Evolutionary conservation across 1,139 yeast species (phyloP).

Genomic region (Sugiyamaella castrensis): DNA sequence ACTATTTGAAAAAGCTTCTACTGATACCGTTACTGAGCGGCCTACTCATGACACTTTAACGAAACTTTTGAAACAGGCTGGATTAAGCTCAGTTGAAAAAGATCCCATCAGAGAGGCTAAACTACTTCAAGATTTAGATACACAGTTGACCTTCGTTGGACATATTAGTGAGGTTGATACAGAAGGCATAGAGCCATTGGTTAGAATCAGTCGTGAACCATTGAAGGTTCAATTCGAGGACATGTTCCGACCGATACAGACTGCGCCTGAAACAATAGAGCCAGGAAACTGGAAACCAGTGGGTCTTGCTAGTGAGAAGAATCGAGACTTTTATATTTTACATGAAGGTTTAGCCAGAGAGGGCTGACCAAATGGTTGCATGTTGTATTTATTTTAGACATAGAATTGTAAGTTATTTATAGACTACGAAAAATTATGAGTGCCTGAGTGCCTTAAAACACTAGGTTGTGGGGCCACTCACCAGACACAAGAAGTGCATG

Average conservation of each 20-base stretch:
- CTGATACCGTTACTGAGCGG: conserved; percentile 17
- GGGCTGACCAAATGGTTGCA: background rate
- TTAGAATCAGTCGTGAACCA: conserved; percentile 32
- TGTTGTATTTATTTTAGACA: too few relatives aligned
- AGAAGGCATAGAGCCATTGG: conserved; percentile 33
- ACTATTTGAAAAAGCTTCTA: conserved; percentile 20
- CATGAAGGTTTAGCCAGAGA: conserved; percentile 33
- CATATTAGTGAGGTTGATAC: conserved; percentile 37
- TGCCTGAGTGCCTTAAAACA: too few relatives aligned
- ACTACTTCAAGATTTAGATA: conserved; percentile 32
- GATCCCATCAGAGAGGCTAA: conserved; percentile 22
- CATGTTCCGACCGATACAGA: conserved; percentile 16
- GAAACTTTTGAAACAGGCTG: conserved; percentile 32
- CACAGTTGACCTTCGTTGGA: conserved; percentile 39
- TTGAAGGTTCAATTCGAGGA: conserved; percentile 19
- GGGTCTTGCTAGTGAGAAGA: conserved; percentile 29
- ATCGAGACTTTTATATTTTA: conserved; percentile 32
- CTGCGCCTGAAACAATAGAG: conserved; percentile 21
- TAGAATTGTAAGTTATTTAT: too few relatives aligned
- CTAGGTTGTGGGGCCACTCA: too few relatives aligned
- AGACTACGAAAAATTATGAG: too few relatives aligned
- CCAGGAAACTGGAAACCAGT: conserved; percentile 32
- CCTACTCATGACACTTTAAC: conserved; percentile 26
- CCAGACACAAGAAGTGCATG: too few relatives aligned
- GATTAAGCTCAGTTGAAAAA: conserved; percentile 23